Evolutionary conservation across 805 yeast species (phyloP).

Genomic region (Candida easanensis): DNA sequence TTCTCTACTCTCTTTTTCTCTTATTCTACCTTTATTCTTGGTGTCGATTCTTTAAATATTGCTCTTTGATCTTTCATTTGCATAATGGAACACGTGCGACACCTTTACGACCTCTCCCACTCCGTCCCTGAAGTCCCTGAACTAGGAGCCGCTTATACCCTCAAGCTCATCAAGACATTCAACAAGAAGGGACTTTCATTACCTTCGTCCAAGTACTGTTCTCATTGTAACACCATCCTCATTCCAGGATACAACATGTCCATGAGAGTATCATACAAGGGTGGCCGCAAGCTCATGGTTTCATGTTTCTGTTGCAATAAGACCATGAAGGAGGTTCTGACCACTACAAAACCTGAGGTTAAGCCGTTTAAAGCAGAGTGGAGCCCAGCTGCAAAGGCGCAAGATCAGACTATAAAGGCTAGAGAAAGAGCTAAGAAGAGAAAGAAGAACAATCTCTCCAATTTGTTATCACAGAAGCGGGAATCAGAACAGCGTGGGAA

Average conservation of each 20-base stretch:
- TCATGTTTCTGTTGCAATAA: slow-evolving; percentile 30
- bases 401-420: slow-evolving; percentile 15
- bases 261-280: slow-evolving; percentile 23
- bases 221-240: slow-evolving; percentile 21
- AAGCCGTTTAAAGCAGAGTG: slow-evolving; percentile 29
- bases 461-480: slow-evolving; percentile 41
- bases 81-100: slow-evolving; percentile 13
- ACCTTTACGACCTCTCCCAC: slow-evolving; percentile 20
- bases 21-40: neutral
- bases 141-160: slow-evolving; percentile 24
- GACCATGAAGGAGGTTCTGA: slow-evolving; percentile 15
- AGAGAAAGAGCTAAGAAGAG: slow-evolving; percentile 46
- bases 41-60: neutral
- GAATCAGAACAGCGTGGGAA: slow-evolving; percentile 33
- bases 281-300: slow-evolving; percentile 21
- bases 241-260: slow-evolving; percentile 30
- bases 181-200: slow-evolving; percentile 26
- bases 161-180: slow-evolving; percentile 29
- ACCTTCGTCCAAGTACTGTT: slow-evolving; percentile 13
- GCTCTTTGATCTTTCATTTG: neutral
- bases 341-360: slow-evolving; percentile 5
- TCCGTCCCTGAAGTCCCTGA: slow-evolving; percentile 11
- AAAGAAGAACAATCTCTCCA: slow-evolving; percentile 41
- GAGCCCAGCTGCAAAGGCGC: slow-evolving; percentile 9
- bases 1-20: neutral